A percentile compares a stretch with the other conserved stretches of the same genome.
Conservation (phyloP, 1,139 yeast genomes). For the Diutina siamensis region DNA sequence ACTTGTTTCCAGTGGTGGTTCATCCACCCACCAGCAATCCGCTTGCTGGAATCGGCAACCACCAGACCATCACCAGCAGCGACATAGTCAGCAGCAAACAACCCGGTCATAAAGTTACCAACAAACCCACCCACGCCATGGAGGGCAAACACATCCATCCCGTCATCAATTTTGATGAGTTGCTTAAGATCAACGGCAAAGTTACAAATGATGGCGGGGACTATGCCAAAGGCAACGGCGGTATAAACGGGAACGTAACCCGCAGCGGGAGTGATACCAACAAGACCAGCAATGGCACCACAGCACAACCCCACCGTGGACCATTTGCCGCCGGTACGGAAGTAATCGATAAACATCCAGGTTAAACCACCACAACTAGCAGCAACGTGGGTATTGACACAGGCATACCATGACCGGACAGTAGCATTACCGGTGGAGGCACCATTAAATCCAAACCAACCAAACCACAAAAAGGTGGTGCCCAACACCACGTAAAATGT, state of each 20-base stretch:
- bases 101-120: constrained; percentile 78
- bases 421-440: constrained; percentile 91
- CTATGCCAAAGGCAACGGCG: constrained; percentile 70
- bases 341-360: constrained; percentile 88
- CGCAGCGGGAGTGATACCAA: constrained; percentile 95
- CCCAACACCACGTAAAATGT: constrained; percentile 88
- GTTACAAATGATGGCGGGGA: constrained; percentile 73
- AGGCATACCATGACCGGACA: constrained; percentile 88
- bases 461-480: constrained; percentile 90
- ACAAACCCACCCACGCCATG: constrained; percentile 91
- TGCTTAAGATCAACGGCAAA: constrained; percentile 74
- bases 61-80: constrained; percentile 60
- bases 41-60: constrained; percentile 11
- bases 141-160: constrained; percentile 87
- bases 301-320: constrained; percentile 89
- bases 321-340: constrained; percentile 86
- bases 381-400: constrained; percentile 84
- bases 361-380: constrained; percentile 87
- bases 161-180: constrained; percentile 74
- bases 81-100: constrained; percentile 89
- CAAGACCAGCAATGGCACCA: constrained; percentile 90
- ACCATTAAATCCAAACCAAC: constrained; percentile 98
- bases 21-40: constrained; percentile 82
- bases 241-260: constrained; percentile 91
- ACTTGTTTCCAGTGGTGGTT: constrained; percentile 83